Percentiles rank a stretch among this genome's conserved stretches.
Evolutionary conservation across 805 yeast genomes (phyloP).

Genomic region (Wickerhamiella kazuoi): DNA sequence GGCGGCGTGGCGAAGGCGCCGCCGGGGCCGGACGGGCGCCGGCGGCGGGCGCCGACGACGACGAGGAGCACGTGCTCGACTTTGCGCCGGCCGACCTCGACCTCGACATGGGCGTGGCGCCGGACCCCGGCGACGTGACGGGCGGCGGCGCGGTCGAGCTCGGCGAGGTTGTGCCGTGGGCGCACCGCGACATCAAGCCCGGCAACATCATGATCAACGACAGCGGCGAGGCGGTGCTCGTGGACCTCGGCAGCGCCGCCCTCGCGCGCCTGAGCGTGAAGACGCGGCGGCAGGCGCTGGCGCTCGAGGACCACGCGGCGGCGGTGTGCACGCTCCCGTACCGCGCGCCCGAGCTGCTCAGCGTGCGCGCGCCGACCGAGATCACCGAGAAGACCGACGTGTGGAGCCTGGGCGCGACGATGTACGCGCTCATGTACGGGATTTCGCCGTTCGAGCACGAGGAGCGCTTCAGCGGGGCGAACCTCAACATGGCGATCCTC

Average conservation of each 20-base stretch:
- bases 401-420: slow-evolving; percentile 81
- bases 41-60: no score
- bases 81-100: no score
- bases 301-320: slow-evolving; percentile 62
- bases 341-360: slow-evolving; percentile 79
- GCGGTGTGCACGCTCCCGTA: slow-evolving; percentile 77
- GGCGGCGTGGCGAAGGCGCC: background rate
- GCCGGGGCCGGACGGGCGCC: no score
- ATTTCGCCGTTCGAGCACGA: slow-evolving; percentile 76
- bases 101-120: slow-evolving; percentile 53
- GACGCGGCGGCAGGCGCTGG: slow-evolving; percentile 52
- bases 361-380: slow-evolving; percentile 46
- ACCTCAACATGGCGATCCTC: slow-evolving; percentile 54
- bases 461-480: slow-evolving; percentile 68
- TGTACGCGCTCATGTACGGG: slow-evolving; percentile 62
- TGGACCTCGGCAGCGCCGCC: slow-evolving; percentile 70
- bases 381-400: slow-evolving; percentile 66
- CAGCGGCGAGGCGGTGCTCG: slow-evolving; percentile 59
- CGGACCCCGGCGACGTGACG: no score
- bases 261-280: slow-evolving; percentile 38
- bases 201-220: slow-evolving; percentile 69
- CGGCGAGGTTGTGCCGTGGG: slow-evolving; percentile 45
- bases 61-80: no score
- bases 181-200: slow-evolving; percentile 80
- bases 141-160: slow-evolving; percentile 32